A percentile compares a stretch with the other conserved stretches of the same genome.
Evolutionary conservation across 129 eudicot species (phyloP).

Genomic region (Gnaphalium uliginosum): DNA sequence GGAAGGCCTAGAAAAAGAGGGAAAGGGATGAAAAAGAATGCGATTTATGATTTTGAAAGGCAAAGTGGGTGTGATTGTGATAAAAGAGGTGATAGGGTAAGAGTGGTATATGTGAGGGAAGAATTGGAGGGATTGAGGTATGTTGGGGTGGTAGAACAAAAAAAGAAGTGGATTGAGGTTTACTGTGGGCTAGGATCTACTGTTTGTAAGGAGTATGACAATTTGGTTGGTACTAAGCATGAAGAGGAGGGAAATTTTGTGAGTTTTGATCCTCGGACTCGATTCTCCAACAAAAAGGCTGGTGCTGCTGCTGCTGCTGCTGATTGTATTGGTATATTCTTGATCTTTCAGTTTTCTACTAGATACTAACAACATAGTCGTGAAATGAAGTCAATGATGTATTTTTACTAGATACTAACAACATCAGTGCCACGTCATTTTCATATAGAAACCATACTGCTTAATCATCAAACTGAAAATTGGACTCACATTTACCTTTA

Average conservation of each 20-base stretch:
- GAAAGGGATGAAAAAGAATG: constrained; percentile 29
- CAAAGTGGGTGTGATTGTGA: constrained; percentile 30
- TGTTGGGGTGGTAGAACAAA: constrained; percentile 53
- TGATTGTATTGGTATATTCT: constrained; percentile 18
- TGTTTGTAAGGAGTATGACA: constrained; percentile 64
- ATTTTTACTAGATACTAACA: no score
- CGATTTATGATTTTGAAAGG: constrained; percentile 25
- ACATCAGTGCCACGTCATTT: no score
- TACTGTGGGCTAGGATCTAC: constrained; percentile 52
- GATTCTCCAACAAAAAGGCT: constrained; percentile 16
- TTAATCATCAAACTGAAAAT: no score
- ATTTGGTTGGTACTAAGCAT: constrained; percentile 28
- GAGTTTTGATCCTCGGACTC: constrained; percentile 35
- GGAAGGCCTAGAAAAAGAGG: constrained; percentile 31
- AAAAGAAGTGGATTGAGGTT: constrained; percentile 69
- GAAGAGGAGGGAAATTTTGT: constrained; percentile 27
- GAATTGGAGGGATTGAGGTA: constrained; percentile 65
- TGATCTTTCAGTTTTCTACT: constrained; percentile 15
- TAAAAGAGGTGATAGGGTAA: constrained; percentile 32
- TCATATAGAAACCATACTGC: no score
- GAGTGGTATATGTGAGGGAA: constrained; percentile 30
- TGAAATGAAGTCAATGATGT: constrained; percentile 11
- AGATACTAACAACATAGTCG: not conserved
- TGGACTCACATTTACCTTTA: no score
- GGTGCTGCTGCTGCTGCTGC: not conserved